Conservation (phyloP, 2,329 filamentous ascomycete genomes). For the Epichloe gansuensis region DNA sequence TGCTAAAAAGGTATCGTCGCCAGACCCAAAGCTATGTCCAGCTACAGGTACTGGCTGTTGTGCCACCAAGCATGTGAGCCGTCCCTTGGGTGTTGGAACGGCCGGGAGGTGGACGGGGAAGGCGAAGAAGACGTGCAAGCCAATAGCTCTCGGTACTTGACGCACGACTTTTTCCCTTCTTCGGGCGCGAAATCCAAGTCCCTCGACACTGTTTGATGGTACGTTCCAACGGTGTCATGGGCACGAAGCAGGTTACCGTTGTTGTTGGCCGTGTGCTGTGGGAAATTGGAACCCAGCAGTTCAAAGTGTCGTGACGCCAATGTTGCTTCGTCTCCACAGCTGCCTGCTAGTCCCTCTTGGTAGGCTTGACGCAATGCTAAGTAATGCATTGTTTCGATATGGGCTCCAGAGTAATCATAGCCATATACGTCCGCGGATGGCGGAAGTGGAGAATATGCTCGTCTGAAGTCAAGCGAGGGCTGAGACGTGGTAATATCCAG, state of each 20-base stretch:
- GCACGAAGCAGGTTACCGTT: neutral
- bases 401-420: neutral
- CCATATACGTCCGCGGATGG: neutral
- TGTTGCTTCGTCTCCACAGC: neutral
- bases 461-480: neutral
- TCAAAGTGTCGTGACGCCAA: neutral
- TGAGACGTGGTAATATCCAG: neutral
- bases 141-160: neutral
- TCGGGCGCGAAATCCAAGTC: neutral
- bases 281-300: neutral
- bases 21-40: neutral
- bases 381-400: neutral
- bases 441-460: neutral
- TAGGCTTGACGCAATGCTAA: neutral
- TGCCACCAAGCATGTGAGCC: slow-evolving; percentile 2
- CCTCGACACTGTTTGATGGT: neutral
- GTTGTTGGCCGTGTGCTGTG: neutral
- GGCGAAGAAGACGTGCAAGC: neutral
- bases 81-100: neutral
- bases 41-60: neutral
- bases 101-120: neutral
- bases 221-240: neutral
- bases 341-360: neutral
- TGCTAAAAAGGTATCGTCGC: neutral
- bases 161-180: neutral